Evolutionary conservation across 2,329 filamentous ascomycete species (phyloP).

Genomic region (Xylariaceae sp.): DNA sequence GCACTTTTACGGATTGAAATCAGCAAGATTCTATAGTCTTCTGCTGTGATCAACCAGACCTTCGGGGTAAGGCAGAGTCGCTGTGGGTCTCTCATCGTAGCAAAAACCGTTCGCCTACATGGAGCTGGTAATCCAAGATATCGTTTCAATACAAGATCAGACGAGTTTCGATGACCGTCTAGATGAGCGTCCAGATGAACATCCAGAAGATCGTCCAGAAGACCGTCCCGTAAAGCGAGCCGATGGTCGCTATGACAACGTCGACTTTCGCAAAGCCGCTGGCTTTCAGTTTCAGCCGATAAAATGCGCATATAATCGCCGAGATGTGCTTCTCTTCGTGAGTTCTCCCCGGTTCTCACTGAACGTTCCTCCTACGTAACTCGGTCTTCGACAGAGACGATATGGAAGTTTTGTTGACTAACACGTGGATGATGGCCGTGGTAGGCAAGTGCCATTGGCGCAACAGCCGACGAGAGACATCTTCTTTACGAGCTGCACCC

Average conservation of each 20-base stretch:
- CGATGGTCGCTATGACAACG: conserved; percentile 18
- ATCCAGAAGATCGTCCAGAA: no score
- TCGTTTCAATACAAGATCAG: not conserved
- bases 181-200: no score
- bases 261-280: conserved; percentile 18
- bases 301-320: conserved; percentile 33
- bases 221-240: conserved; percentile 14
- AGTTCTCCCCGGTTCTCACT: conserved; percentile 6
- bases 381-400: not conserved
- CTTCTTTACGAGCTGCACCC: conserved; percentile 42
- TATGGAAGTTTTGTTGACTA: not conserved
- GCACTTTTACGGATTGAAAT: not conserved
- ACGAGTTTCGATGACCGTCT: conserved; percentile 6
- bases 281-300: conserved; percentile 15
- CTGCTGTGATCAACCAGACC: not conserved
- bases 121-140: not conserved
- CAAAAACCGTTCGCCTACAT: not conserved
- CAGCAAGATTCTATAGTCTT: not conserved
- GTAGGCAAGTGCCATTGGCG: conserved; percentile 38
- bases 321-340: conserved; percentile 40
- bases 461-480: conserved; percentile 37
- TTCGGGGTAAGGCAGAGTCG: not conserved
- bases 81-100: not conserved
- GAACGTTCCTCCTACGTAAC: not conserved
- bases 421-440: not conserved